These are phyloP conservation scores for Gossypium rotundifolium DNA, from an alignment of 345 rosid genomes.

Conservation along the genomic window DNA sequence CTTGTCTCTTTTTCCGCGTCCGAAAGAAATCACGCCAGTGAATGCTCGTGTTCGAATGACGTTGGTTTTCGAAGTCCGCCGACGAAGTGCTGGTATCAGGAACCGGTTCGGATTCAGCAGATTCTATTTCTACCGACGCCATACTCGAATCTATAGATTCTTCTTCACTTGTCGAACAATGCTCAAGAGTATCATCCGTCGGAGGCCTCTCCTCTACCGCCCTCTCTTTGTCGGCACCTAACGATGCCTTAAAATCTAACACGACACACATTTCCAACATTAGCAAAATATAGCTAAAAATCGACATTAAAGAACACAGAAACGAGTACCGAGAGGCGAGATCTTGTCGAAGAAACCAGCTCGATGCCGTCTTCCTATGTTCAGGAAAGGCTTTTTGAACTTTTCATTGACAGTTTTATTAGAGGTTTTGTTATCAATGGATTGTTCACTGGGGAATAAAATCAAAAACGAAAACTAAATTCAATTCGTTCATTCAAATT, in stretches of 20 bases:
- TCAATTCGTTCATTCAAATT: too few species aligned
- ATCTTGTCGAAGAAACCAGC: background rate
- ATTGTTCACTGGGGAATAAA: background rate
- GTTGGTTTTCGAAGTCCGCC: background rate
- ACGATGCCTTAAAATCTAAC: background rate
- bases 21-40: constrained; percentile 40
- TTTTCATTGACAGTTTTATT: background rate
- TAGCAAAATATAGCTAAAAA: background rate
- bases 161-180: constrained; percentile 21
- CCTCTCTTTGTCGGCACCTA: background rate
- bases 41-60: background rate
- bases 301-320: background rate
- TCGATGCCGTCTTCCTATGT: background rate
- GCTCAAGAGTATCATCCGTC: constrained; percentile 22
- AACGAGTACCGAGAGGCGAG: background rate
- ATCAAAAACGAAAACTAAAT: background rate
- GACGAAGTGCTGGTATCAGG: constrained; percentile 33
- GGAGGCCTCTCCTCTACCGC: background rate
- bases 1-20: constrained; percentile 51
- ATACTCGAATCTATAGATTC: background rate
- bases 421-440: background rate
- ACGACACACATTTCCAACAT: background rate
- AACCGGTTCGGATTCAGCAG: constrained; percentile 31
- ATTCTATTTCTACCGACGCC: background rate
- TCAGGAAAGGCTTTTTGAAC: background rate